Evolutionary conservation across 805 yeast genomes (phyloP).

Genomic region (Scheffersomyces stipitis): DNA sequence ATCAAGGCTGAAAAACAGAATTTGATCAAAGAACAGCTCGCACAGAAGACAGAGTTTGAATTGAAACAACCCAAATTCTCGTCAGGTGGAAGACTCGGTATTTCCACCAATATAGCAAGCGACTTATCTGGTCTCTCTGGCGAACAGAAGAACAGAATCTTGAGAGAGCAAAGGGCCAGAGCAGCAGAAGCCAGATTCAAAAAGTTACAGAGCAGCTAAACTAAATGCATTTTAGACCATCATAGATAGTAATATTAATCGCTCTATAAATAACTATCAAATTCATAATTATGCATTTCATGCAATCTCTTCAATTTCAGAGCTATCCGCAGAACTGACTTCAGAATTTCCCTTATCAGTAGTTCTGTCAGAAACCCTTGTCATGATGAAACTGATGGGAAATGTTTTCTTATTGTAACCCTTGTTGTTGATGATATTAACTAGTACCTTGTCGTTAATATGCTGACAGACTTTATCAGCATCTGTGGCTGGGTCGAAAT

Average conservation of each 20-base stretch:
- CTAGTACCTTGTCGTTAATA: conserved; percentile 28
- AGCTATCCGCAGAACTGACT: too few species aligned
- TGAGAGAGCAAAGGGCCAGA: conserved; percentile 93
- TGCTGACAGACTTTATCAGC: background rate
- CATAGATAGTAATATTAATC: conserved; percentile 10
- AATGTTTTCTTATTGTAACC: conserved; percentile 12
- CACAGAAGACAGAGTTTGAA: conserved; percentile 41
- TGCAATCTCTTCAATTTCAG: too few species aligned
- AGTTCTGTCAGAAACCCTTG: conserved; percentile 29
- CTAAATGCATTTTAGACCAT: conserved; percentile 1
- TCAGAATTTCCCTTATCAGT: too few species aligned
- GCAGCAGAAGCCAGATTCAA: conserved; percentile 89
- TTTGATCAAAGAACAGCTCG: conserved; percentile 45
- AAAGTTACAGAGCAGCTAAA: conserved; percentile 2
- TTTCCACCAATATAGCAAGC: conserved; percentile 28
- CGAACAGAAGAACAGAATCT: conserved; percentile 71
- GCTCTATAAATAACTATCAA: too few species aligned
- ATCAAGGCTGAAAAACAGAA: conserved; percentile 40
- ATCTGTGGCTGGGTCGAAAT: conserved; percentile 49
- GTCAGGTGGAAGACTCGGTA: conserved; percentile 31
- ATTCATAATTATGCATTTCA: too few species aligned
- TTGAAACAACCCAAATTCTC: conserved; percentile 31
- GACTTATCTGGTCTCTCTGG: conserved; percentile 65
- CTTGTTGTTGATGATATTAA: conserved; percentile 21
- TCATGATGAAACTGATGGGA: conserved; percentile 41